These are phyloP conservation scores for Tritrichomonas foetus DNA, from an alignment of 208 protist genomes.

Conservation along the genomic window DNA sequence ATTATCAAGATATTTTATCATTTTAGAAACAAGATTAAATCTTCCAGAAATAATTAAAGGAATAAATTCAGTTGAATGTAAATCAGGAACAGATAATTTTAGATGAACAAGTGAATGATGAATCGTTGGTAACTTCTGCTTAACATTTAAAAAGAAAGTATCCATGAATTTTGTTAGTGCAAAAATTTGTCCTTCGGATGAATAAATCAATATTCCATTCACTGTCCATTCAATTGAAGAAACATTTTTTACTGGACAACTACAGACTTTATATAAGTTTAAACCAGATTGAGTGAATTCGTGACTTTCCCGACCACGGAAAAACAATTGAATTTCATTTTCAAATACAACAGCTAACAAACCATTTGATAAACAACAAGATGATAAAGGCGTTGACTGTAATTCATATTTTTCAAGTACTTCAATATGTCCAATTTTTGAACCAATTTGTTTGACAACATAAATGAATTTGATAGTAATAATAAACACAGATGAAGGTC, in stretches of 20 bases:
- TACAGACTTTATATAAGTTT: neutral
- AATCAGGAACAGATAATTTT: neutral
- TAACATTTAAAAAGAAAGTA: neutral
- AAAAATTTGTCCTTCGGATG: neutral
- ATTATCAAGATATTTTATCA: neutral
- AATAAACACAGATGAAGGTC: neutral
- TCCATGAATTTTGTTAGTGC: slow-evolving; percentile 36
- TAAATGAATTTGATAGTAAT: neutral
- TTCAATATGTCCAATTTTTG: neutral
- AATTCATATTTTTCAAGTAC: neutral
- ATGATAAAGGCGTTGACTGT: neutral
- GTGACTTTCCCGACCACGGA: neutral
- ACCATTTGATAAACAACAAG: neutral
- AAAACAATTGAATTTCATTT: neutral
- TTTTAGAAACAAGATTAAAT: neutral
- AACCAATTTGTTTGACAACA: neutral
- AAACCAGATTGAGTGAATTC: neutral
- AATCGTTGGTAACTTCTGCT: neutral
- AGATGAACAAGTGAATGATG: neutral
- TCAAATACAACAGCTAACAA: neutral
- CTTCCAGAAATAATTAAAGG: neutral
- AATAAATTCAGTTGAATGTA: neutral
- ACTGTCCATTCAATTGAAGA: neutral
- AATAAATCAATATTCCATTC: neutral
- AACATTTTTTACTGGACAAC: neutral